Conservation (phyloP, 2,329 filamentous ascomycete genomes). For the Colletotrichum scovillei region DNA sequence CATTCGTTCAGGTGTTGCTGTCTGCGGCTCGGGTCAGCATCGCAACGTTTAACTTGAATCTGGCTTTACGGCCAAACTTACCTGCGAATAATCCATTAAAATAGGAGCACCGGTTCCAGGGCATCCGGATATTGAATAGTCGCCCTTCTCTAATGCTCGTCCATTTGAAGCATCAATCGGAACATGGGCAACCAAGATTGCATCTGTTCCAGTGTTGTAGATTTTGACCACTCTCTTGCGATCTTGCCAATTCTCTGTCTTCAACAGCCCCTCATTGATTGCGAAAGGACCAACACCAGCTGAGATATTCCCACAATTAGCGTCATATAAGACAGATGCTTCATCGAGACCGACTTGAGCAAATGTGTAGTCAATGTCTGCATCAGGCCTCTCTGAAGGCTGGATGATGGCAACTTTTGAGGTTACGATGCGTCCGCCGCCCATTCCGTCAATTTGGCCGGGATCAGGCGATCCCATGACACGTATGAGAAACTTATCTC, state of each 20-base stretch:
- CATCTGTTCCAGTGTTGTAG: neutral
- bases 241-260: neutral
- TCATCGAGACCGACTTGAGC: neutral
- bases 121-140: neutral
- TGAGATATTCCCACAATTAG: neutral
- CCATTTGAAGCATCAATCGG: neutral
- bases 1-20: no score
- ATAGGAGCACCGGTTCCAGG: no score
- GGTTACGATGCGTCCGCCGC: neutral
- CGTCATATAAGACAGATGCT: neutral
- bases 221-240: neutral
- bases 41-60: no score
- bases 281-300: neutral
- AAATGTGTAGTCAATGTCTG: neutral
- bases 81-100: no score
- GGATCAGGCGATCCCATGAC: neutral
- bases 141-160: neutral
- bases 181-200: neutral
- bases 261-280: neutral
- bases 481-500: neutral
- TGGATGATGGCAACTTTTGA: neutral
- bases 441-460: neutral
- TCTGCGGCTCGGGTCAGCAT: no score
- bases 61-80: no score
- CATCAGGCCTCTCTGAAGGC: neutral